phyloP scores from a whole-genome alignment of 306 rosid species.

The Erythrophleum fordii region DNA sequence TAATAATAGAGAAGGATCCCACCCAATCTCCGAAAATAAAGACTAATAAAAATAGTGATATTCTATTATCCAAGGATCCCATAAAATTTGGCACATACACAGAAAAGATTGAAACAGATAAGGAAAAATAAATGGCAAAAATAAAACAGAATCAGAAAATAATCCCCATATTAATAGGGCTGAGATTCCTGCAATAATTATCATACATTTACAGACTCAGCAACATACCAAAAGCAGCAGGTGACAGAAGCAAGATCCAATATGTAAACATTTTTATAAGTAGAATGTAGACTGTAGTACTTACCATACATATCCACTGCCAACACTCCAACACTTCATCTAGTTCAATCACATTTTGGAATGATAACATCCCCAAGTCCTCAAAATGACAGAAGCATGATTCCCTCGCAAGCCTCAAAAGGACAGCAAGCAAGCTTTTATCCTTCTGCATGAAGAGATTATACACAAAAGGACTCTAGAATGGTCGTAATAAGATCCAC shows the following conservation, averaged over 20 bases:
- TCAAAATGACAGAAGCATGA: constrained; percentile 20
- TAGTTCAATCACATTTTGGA: constrained; percentile 1
- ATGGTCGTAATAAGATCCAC: not conserved
- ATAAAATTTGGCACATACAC: no score
- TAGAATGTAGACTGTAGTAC: not conserved
- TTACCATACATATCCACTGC: constrained; percentile 17
- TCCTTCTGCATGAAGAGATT: constrained; percentile 2
- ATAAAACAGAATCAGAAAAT: no score
- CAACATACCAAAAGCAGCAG: not conserved
- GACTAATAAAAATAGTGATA: no score
- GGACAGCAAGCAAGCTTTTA: not conserved
- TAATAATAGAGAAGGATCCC: no score
- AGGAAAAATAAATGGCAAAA: no score
- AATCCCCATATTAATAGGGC: no score
- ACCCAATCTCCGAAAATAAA: no score
- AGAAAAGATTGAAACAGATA: no score
- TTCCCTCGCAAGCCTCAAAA: constrained; percentile 18
- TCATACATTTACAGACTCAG: not conserved
- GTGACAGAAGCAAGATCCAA: constrained; percentile 15
- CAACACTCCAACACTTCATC: constrained; percentile 4
- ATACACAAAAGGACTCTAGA: constrained; percentile 12
- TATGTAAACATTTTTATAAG: not conserved
- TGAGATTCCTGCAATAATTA: no score
- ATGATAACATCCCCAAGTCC: constrained; percentile 21
- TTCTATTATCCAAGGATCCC: no score